A percentile compares a stretch with the other conserved stretches of the same genome.
phyloP scores from a whole-genome alignment of 257 asterid genomes.

The Petunia axillaris region DNA sequence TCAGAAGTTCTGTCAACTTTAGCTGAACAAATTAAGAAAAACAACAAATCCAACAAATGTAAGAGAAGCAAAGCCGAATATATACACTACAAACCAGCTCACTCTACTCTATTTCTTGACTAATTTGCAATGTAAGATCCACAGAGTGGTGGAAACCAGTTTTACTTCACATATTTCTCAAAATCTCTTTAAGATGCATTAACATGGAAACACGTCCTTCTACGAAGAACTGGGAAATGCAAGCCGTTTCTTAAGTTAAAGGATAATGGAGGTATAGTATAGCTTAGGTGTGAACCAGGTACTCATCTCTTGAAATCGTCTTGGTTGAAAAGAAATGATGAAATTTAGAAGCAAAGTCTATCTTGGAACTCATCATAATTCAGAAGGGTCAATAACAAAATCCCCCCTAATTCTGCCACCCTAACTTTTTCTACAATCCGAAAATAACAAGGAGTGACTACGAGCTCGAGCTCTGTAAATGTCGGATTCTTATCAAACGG shows the following conservation, averaged over 20 bases:
- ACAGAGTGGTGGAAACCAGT: too few relatives aligned
- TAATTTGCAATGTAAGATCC: too few relatives aligned
- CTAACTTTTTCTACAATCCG: neutral
- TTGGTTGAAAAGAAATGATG: neutral
- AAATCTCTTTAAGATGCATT: too few relatives aligned
- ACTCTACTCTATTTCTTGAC: too few relatives aligned
- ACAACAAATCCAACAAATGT: conserved; percentile 5
- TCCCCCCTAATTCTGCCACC: neutral
- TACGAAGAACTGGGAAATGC: too few relatives aligned
- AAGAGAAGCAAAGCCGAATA: conserved; percentile 15
- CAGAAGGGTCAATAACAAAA: too few relatives aligned
- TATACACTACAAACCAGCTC: conserved; percentile 22
- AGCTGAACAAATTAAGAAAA: conserved; percentile 16
- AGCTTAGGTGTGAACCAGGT: neutral
- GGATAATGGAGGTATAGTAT: neutral
- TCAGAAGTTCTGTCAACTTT: neutral
- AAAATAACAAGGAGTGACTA: neutral
- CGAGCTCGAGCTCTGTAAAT: neutral
- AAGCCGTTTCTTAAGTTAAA: too few relatives aligned
- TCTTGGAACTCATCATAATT: neutral
- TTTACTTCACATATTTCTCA: too few relatives aligned
- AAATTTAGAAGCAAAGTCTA: conserved; percentile 6
- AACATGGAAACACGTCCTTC: too few relatives aligned
- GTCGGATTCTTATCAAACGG: too few relatives aligned
- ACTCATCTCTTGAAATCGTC: neutral